Base-by-base conservation (phyloP, 192 early-diverging fungal species). In the Phycomyces nitens region DNA sequence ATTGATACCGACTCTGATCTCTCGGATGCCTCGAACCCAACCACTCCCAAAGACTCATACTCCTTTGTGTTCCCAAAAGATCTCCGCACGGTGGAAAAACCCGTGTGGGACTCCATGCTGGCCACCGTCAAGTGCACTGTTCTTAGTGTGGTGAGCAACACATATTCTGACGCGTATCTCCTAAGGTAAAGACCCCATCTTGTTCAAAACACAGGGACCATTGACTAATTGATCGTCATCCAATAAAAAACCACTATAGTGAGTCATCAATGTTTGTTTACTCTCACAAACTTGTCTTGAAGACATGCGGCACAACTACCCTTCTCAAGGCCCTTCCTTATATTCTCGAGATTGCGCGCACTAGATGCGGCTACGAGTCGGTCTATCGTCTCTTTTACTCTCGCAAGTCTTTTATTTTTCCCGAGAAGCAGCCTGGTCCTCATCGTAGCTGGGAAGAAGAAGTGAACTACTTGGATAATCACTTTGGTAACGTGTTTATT, bases 231-330 rank as follows among this genome's bases (percentile, higher is more conserved):
- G 20, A 20, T 50, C 27, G 11, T 5, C 27, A 56, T 23, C 53
- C 22, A 15, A 72, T 52, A 38, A n/a, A 8, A 21, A 22, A n/a
- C 41, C 52, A 22, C 16, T 40, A 20, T 60, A 83, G 92, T 77
- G 96, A 99, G 81, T 95, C 93, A 15, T 95, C 94, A 50, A 91
- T 99, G 86, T 99, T 99, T 77, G 93, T 99, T 16, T 97, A 94
- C 72, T 85, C 89, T n/a, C 89, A 97, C 82, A 91, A 93, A 64
- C 63, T 99, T 34, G 92, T 99, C 52, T 79, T 99, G 60, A 99
- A 99, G 81, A 99, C 96, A 12, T 99, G 96, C 77, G 96, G 96
- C 18, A 97, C 96, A 11, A 99, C 96, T 18, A 96, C 93, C 10
- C 78, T 99, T 24, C 74, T 99, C 71, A 81, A 90, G 64, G 92